Evolutionary conservation across 1,284 basidiomycete species (phyloP).

Genomic region (Austropuccinia psidii): DNA sequence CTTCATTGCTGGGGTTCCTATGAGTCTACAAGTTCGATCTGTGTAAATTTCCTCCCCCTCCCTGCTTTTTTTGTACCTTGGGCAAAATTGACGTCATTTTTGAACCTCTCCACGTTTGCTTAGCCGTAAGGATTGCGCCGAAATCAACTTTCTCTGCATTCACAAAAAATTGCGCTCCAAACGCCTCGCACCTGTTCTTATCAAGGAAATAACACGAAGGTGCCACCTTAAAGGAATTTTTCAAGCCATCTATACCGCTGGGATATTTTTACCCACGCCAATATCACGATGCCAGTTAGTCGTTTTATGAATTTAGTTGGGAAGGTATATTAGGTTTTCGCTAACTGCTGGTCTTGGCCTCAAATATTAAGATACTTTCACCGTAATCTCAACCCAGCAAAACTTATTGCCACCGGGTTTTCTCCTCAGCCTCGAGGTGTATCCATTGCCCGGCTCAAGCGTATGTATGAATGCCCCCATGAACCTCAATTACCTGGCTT

Average conservation of each 20-base stretch:
- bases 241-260: constrained; percentile 95
- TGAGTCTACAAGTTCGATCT: constrained; percentile 67
- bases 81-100: background rate
- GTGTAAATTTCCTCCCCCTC: constrained; percentile 55
- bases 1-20: constrained; percentile 92
- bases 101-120: background rate
- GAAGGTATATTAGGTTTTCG: background rate
- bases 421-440: constrained; percentile 72
- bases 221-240: constrained; percentile 83
- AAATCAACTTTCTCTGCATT: constrained; percentile 97
- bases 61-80: background rate
- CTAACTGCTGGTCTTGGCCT: constrained; percentile 24
- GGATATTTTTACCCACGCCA: constrained; percentile 81
- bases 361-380: constrained; percentile 67
- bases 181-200: constrained; percentile 88
- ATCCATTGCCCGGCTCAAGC: constrained; percentile 78
- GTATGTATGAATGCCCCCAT: constrained; percentile 60
- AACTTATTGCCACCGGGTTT: constrained; percentile 86
- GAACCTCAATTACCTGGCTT: constrained; percentile 58
- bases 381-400: constrained; percentile 81
- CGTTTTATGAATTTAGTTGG: background rate
- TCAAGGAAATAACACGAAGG: constrained; percentile 94
- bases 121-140: constrained; percentile 65
- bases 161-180: constrained; percentile 97
- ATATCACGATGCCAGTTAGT: constrained; percentile 66